These are phyloP conservation scores for Fusarium proliferatum DNA, from an alignment of 2,329 filamentous ascomycete genomes.

Conservation along the genomic window DNA sequence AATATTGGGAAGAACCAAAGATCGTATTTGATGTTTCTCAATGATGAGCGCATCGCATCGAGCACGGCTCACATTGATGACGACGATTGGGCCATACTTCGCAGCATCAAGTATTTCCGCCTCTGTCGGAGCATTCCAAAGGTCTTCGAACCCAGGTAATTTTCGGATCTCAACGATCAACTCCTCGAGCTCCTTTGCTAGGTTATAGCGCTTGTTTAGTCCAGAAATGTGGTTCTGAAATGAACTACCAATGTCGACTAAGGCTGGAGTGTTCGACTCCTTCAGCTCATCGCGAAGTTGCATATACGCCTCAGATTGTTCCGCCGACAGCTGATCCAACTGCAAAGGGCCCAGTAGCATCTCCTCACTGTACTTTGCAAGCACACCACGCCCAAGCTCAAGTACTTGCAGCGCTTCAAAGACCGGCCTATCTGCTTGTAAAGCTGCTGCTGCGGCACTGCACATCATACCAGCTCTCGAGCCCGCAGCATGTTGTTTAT, in stretches of 20 bases:
- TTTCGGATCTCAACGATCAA: not conserved
- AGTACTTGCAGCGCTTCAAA: not conserved
- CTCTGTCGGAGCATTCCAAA: not conserved
- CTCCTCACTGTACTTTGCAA: not conserved
- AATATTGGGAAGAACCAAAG: not conserved
- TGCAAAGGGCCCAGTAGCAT: fast-evolving
- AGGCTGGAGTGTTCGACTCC: fast-evolving
- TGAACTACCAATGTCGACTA: fast-evolving
- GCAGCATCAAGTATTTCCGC: not conserved
- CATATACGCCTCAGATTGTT: fast-evolving
- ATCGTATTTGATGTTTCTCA: not conserved
- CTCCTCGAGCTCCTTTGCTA: not conserved
- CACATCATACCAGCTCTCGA: not conserved
- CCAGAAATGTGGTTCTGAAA: not conserved
- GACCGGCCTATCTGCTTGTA: not conserved
- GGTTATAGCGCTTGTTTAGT: not conserved
- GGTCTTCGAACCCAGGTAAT: not conserved
- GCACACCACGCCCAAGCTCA: not conserved
- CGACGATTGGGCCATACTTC: fast-evolving
- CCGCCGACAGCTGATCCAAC: fast-evolving
- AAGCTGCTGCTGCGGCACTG: not conserved
- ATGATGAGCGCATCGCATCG: not conserved
- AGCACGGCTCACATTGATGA: not conserved
- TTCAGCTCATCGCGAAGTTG: not conserved
- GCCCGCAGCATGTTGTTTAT: not conserved